phyloP scores from a whole-genome alignment of 129 eudicot species.

The Ambrosia trifida region DNA sequence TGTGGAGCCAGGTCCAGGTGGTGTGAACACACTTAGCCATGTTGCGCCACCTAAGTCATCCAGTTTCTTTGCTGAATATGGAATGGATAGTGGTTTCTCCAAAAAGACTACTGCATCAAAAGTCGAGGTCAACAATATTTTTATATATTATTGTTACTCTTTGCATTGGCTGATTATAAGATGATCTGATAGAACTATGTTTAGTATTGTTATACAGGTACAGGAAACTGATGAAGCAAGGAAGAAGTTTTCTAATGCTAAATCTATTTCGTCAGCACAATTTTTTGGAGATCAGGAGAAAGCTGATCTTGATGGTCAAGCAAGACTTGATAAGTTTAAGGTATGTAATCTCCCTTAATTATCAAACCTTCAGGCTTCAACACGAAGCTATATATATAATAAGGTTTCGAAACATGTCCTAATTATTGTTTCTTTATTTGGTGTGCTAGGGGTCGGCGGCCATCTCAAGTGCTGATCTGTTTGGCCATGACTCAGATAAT shows the following conservation, averaged over 20 bases:
- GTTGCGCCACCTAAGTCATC: constrained; percentile 72
- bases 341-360: constrained; percentile 36
- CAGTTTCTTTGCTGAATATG: constrained; percentile 71
- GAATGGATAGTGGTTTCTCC: constrained; percentile 72
- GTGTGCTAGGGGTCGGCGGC: constrained; percentile 57
- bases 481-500: constrained; percentile 44
- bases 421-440: not conserved
- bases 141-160: not conserved
- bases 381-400: not conserved
- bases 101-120: constrained; percentile 55
- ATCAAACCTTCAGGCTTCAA: not conserved
- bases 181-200: not conserved
- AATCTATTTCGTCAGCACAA: constrained; percentile 83
- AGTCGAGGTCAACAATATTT: constrained; percentile 47
- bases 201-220: constrained; percentile 38
- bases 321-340: constrained; percentile 57
- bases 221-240: constrained; percentile 94
- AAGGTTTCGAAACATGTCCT: not conserved
- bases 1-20: constrained; percentile 55
- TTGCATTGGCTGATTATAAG: not conserved
- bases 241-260: constrained; percentile 87
- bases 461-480: constrained; percentile 89
- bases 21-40: constrained; percentile 58
- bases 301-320: constrained; percentile 50
- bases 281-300: constrained; percentile 67